Evolutionary conservation across 2,329 filamentous ascomycete genomes (phyloP).

Genomic region (Diplocarpon rosae): DNA sequence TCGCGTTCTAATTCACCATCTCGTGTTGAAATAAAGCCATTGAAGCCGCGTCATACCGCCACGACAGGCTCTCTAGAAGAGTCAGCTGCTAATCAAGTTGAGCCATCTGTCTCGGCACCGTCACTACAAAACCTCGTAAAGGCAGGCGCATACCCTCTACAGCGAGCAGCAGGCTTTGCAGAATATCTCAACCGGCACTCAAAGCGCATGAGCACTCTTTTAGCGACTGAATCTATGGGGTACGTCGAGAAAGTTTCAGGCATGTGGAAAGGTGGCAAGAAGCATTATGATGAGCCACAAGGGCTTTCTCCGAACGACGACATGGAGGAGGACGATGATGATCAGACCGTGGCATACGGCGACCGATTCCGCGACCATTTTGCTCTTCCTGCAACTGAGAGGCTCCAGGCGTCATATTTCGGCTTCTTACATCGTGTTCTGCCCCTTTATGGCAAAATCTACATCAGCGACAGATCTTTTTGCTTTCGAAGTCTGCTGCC

Average conservation of each 20-base stretch:
- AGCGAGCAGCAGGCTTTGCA: conserved; percentile 72
- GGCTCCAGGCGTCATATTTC: conserved; percentile 80
- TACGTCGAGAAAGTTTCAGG: conserved; percentile 95
- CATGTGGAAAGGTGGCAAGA: conserved; percentile 88
- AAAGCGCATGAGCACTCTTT: conserved; percentile 67
- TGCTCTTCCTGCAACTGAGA: conserved; percentile 73
- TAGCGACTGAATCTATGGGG: conserved; percentile 87
- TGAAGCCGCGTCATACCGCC: conserved; percentile 11
- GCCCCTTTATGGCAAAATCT: conserved; percentile 92
- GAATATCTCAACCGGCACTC: conserved; percentile 72
- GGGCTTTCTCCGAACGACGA: conserved; percentile 43
- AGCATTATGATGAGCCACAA: conserved; percentile 65
- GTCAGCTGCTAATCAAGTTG: conserved; percentile 15
- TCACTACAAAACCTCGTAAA: conserved; percentile 47
- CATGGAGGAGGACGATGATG: conserved; percentile 44
- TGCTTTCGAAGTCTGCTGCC: conserved; percentile 89
- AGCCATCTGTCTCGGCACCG: conserved; percentile 35
- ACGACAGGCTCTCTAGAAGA: conserved; percentile 20
- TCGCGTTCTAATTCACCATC: conserved; percentile 17
- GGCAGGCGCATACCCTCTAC: conserved; percentile 64
- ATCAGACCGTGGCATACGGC: conserved; percentile 53
- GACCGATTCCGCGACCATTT: conserved; percentile 87
- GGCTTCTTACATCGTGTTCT: conserved; percentile 83
- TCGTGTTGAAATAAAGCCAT: conserved; percentile 6
- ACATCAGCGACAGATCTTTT: conserved; percentile 76